phyloP scores from a whole-genome alignment of 164 flowering plant species.

The Piper longum region DNA sequence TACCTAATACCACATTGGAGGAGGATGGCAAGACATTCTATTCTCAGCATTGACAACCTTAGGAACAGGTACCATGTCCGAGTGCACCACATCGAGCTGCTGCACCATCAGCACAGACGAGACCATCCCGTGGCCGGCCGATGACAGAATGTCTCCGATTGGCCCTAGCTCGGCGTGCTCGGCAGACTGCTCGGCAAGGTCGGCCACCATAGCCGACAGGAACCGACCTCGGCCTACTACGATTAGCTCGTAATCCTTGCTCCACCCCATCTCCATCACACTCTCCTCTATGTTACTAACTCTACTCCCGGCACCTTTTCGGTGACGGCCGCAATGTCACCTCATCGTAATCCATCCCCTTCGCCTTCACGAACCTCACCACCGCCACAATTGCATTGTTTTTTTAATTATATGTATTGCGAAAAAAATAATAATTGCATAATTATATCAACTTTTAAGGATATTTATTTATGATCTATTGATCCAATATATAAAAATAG shows the following conservation, averaged over 20 bases:
- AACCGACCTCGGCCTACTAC: constrained; percentile 51
- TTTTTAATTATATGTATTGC: too few relatives aligned
- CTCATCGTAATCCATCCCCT: too few relatives aligned
- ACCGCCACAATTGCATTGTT: too few relatives aligned
- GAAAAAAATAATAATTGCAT: too few relatives aligned
- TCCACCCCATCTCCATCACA: constrained; percentile 29
- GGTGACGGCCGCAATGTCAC: too few relatives aligned
- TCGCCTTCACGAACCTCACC: too few relatives aligned
- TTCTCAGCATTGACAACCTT: constrained; percentile 6
- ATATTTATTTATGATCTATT: too few relatives aligned
- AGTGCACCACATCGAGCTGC: constrained; percentile 24
- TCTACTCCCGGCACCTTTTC: constrained; percentile 19
- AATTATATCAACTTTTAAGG: too few relatives aligned
- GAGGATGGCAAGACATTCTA: background rate
- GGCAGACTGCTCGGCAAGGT: constrained; percentile 24
- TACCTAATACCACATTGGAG: background rate
- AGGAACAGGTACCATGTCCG: constrained; percentile 14
- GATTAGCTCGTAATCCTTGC: constrained; percentile 34
- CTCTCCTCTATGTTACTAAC: constrained; percentile 24
- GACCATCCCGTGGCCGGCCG: constrained; percentile 26
- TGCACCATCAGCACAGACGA: constrained; percentile 63
- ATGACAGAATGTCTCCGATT: constrained; percentile 48
- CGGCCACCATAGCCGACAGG: constrained; percentile 34
- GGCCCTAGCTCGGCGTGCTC: constrained; percentile 63
- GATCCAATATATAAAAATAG: too few relatives aligned